Percentiles rank a stretch among this genome's conserved stretches.
These are phyloP conservation scores for Tolypocladium ophioglossoides DNA, from an alignment of 2,329 filamentous ascomycete species.

Conservation along the genomic window DNA sequence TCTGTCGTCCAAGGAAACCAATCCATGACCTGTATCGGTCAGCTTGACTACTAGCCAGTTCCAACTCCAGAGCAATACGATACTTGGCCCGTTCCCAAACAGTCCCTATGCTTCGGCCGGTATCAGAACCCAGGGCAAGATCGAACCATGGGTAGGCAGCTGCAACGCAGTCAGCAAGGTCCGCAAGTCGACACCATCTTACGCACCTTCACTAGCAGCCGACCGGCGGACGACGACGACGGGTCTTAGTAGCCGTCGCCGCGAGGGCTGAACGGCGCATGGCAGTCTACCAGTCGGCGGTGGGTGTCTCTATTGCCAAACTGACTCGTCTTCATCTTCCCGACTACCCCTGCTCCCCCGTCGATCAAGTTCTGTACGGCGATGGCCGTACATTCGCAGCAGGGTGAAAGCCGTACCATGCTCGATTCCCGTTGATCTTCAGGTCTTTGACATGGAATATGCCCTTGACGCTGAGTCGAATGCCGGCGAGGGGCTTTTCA, in stretches of 20 bases:
- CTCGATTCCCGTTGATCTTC: constrained; percentile 43
- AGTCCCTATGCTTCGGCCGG: constrained; percentile 34
- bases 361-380: constrained; percentile 47
- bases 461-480: constrained; percentile 49
- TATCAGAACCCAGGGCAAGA: constrained; percentile 32
- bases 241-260: constrained; percentile 36
- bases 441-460: constrained; percentile 45
- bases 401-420: constrained; percentile 44
- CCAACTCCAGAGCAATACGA: not conserved
- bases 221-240: constrained; percentile 27
- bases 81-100: constrained; percentile 32
- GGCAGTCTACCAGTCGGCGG: constrained; percentile 31
- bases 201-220: constrained; percentile 5
- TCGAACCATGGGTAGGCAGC: constrained; percentile 35
- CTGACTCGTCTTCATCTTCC: constrained; percentile 33
- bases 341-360: constrained; percentile 40
- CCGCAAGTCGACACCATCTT: too few species aligned
- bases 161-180: not conserved
- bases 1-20: constrained; percentile 25
- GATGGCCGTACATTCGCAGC: constrained; percentile 33
- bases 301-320: constrained; percentile 33
- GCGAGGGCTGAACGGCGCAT: constrained; percentile 30
- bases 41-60: constrained; percentile 2
- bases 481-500: constrained; percentile 42
- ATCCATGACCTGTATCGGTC: constrained; percentile 15